phyloP scores from a whole-genome alignment of 2,329 filamentous ascomycete genomes.

The Fusarium pseudonygamai region DNA sequence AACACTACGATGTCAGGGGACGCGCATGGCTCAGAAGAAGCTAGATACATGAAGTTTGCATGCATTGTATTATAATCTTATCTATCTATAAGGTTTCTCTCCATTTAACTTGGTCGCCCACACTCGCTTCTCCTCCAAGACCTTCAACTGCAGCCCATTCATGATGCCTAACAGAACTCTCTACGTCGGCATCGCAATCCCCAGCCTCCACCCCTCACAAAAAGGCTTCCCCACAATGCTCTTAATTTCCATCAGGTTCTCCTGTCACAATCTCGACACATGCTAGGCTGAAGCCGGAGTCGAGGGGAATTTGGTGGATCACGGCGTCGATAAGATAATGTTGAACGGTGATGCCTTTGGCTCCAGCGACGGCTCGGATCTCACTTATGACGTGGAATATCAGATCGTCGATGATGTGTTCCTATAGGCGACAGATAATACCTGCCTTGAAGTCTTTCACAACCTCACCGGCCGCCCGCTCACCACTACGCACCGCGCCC shows the following conservation, averaged over 20 bases:
- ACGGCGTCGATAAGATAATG: no score
- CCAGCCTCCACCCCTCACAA: neutral
- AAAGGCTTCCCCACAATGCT: neutral
- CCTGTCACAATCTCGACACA: no score
- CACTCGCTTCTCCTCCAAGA: neutral
- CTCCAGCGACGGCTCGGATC: no score
- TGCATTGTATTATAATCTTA: neutral
- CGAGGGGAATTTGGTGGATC: no score
- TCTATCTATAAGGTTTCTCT: neutral
- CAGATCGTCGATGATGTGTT: neutral
- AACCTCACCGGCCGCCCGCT: neutral
- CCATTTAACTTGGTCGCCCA: neutral
- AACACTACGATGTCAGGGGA: neutral
- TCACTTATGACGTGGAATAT: no score
- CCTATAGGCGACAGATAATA: neutral
- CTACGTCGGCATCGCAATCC: neutral
- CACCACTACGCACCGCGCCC: conserved; percentile 21
- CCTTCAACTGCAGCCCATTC: neutral
- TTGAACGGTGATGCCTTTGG: no score
- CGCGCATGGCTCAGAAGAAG: neutral
- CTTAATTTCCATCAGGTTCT: no score
- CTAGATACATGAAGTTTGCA: neutral
- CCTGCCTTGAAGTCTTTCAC: neutral
- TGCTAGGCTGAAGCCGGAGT: no score
- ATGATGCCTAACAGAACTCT: neutral